Evolutionary conservation across 495 filamentous ascomycete species (phyloP), one percentile per base, ranked within the genome.

Genomic region (Thermochaetoides thermophila): DNA sequence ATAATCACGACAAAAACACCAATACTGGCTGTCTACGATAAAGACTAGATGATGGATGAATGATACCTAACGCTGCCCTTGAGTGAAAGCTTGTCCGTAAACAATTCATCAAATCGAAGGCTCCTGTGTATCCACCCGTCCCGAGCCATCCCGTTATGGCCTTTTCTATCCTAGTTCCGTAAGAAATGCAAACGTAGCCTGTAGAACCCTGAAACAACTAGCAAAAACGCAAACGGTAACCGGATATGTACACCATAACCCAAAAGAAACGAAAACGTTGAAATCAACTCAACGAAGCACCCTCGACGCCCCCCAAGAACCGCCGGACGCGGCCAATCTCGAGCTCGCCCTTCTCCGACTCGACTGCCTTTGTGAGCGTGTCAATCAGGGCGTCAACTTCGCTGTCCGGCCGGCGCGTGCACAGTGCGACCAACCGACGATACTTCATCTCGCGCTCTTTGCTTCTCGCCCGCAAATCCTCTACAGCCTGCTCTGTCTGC

Each of bases 221-320:
- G n/a, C n/a, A n/a, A n/a, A n/a, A n/a, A n/a, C n/a, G n/a, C n/a
- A n/a, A n/a, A n/a, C n/a, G n/a, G n/a, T n/a, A n/a, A n/a, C n/a
- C n/a, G n/a, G n/a, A n/a, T n/a, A n/a, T n/a, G 64, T 11, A 24
- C 22, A 24, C 22, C 22, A 24, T 6, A 11, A 24, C 22, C 22
- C 6, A 24, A 13, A 21, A 17, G 12, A 31, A 31, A 21, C 29
- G 9, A 2, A 7, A 5, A 18, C 4, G 8, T 21, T 3, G 23
- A 32, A 13, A n/a, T 13, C 30, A 4, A 19, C 11, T 12, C 24
- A 12, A 39, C 14, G 30, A 29, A 25, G 34, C 49, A 5, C 53
- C 54, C 29, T 81, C 78, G 8, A 84, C 76, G 34, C 76, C 76
- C 16, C 73, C 69, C 39, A 87, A 52, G 48, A 87, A 84, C 30